phyloP scores from a whole-genome alignment of 1,139 yeast species.

The Taiozyma onychis region DNA sequence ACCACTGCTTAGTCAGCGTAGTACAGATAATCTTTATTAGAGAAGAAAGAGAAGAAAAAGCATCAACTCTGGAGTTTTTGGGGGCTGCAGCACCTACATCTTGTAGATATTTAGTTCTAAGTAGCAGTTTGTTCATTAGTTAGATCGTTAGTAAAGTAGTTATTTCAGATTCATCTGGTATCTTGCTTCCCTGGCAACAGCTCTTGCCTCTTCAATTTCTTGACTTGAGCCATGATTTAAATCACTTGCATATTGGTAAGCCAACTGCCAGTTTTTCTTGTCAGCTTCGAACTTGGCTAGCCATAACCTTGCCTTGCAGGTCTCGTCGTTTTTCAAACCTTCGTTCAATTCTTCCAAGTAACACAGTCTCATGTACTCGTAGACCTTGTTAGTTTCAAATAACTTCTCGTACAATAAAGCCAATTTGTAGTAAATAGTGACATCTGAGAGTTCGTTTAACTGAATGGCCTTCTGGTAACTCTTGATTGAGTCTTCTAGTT shows the following conservation, averaged over 20 bases:
- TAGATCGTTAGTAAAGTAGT: neutral
- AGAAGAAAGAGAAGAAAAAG: no score
- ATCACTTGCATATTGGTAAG: conserved; percentile 70
- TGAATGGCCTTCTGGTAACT: conserved; percentile 46
- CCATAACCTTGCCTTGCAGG: conserved; percentile 84
- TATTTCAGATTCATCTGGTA: conserved; percentile 13
- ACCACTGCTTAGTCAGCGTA: conserved; percentile 1
- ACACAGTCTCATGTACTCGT: conserved; percentile 66
- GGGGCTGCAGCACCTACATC: neutral
- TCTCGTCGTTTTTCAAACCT: conserved; percentile 65
- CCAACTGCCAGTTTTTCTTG: conserved; percentile 54
- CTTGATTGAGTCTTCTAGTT: conserved; percentile 35
- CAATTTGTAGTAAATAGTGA: conserved; percentile 54
- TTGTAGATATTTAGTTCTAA: neutral
- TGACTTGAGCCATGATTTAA: conserved; percentile 74
- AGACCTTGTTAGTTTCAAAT: conserved; percentile 48
- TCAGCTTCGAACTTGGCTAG: conserved; percentile 66
- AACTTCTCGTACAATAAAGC: conserved; percentile 63
- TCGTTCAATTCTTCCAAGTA: conserved; percentile 60
- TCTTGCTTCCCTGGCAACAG: conserved; percentile 61
- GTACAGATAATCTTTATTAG: no score
- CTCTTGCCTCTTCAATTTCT: conserved; percentile 85
- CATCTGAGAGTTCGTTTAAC: conserved; percentile 34
- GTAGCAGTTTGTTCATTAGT: neutral
- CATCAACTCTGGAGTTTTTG: neutral